phyloP scores from a whole-genome alignment of 2,329 filamentous ascomycete species.

The Microdochium nivale region DNA sequence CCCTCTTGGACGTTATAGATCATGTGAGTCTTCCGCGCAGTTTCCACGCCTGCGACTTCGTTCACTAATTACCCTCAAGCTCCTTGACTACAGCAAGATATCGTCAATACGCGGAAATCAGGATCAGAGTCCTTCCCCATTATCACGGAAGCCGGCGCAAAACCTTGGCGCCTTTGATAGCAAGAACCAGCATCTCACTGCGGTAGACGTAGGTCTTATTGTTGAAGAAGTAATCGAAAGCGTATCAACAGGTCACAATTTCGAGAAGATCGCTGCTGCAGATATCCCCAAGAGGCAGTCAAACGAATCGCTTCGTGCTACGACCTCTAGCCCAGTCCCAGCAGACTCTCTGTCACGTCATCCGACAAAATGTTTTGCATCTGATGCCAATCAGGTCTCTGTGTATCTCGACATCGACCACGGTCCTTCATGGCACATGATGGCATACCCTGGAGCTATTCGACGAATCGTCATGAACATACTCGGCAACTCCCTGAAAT shows the following conservation, averaged over 20 bases:
- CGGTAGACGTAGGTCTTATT: slow-evolving; percentile 27
- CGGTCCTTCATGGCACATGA: background rate
- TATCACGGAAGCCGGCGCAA: slow-evolving; percentile 3
- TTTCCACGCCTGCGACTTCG: too few relatives aligned
- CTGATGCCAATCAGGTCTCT: background rate
- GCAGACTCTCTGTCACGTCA: background rate
- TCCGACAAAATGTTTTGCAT: background rate
- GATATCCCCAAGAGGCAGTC: background rate
- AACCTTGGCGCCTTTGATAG: background rate
- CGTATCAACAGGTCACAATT: slow-evolving; percentile 35
- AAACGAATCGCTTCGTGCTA: background rate
- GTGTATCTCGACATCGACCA: background rate
- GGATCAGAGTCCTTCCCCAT: slow-evolving; percentile 7
- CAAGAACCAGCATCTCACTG: background rate
- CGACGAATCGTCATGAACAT: slow-evolving; percentile 40
- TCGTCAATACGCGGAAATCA: slow-evolving; percentile 1
- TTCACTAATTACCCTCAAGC: slow-evolving; percentile 1
- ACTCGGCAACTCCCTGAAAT: slow-evolving; percentile 44
- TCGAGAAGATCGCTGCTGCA: slow-evolving; percentile 9
- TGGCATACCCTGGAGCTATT: background rate
- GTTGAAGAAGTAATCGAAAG: slow-evolving; percentile 39
- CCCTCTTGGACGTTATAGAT: slow-evolving; percentile 43
- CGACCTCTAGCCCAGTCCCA: background rate
- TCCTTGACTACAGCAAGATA: slow-evolving; percentile 30
- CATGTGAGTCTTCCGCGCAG: slow-evolving; percentile 17